phyloP scores from a whole-genome alignment of 345 rosid species.

The Anacardium occidentale region DNA sequence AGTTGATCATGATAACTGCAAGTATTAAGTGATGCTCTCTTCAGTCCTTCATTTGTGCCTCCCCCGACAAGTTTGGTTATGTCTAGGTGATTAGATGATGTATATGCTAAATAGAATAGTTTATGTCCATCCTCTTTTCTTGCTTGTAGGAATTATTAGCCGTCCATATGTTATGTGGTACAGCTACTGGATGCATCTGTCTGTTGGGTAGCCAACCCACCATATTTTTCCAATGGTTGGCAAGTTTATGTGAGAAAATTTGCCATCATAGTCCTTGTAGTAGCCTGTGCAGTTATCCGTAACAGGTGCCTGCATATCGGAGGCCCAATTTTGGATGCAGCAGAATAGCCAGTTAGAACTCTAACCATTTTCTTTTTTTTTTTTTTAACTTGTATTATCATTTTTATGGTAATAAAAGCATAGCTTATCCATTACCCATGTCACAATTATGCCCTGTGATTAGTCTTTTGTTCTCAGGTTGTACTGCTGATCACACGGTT shows the following conservation, averaged over 20 bases:
- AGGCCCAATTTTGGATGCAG: constrained; percentile 50
- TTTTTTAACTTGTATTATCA: constrained; percentile 24
- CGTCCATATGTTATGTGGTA: constrained; percentile 22
- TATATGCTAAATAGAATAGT: neutral
- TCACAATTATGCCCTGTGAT: neutral
- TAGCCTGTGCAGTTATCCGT: constrained; percentile 24
- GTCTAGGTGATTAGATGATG: constrained; percentile 52
- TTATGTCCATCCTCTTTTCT: neutral
- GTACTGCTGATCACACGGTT: no score
- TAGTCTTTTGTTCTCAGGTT: neutral
- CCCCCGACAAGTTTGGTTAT: constrained; percentile 55
- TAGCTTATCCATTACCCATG: neutral
- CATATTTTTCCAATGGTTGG: neutral
- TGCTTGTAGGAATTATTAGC: neutral
- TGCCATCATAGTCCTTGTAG: constrained; percentile 33
- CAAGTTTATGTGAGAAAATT: constrained; percentile 11
- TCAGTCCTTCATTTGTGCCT: constrained; percentile 47
- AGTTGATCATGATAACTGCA: constrained; percentile 68
- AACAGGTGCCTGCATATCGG: constrained; percentile 24
- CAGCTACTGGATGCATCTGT: constrained; percentile 28
- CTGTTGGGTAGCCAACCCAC: constrained; percentile 26
- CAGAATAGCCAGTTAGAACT: constrained; percentile 30
- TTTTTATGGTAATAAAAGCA: constrained; percentile 22
- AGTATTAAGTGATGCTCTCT: constrained; percentile 46
- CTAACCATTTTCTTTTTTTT: constrained; percentile 18